phyloP scores from a whole-genome alignment of 2,329 filamentous ascomycete genomes.

The Pezicula rhizophila region DNA sequence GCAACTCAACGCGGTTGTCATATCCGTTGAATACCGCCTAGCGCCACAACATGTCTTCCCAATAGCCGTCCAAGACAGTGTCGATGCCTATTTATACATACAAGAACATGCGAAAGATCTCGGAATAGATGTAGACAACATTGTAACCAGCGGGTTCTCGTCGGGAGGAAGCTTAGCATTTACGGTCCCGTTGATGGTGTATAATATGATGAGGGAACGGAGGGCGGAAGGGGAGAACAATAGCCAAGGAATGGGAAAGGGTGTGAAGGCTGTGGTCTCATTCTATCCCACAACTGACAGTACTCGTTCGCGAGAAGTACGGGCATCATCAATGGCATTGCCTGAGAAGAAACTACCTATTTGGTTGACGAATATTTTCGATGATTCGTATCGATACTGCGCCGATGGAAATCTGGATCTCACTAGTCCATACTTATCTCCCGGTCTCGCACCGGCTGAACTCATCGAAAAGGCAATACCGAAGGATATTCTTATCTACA shows the following conservation, averaged over 20 bases:
- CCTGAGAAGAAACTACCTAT: background rate
- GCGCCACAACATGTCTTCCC: slow-evolving; percentile 27
- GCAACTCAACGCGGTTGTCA: slow-evolving; percentile 19
- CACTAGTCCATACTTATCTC: background rate
- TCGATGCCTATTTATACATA: slow-evolving; percentile 11
- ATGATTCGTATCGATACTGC: background rate
- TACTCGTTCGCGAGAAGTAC: background rate
- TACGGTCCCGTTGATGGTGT: background rate
- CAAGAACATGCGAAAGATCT: background rate
- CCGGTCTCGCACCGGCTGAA: background rate
- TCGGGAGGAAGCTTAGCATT: background rate
- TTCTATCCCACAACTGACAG: background rate
- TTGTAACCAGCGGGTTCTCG: background rate
- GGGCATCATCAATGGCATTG: background rate
- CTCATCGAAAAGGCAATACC: background rate
- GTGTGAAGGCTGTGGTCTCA: background rate
- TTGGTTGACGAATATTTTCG: background rate
- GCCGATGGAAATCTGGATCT: background rate
- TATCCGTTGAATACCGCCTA: slow-evolving; percentile 29
- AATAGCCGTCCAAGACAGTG: slow-evolving; percentile 27
- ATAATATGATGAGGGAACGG: background rate
- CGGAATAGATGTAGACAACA: background rate
- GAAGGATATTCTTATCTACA: background rate
- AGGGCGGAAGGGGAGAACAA: background rate
- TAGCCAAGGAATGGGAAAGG: background rate